Evolutionary conservation across 441 rosid genomes (phyloP).

Genomic region (Erodium texanum): DNA sequence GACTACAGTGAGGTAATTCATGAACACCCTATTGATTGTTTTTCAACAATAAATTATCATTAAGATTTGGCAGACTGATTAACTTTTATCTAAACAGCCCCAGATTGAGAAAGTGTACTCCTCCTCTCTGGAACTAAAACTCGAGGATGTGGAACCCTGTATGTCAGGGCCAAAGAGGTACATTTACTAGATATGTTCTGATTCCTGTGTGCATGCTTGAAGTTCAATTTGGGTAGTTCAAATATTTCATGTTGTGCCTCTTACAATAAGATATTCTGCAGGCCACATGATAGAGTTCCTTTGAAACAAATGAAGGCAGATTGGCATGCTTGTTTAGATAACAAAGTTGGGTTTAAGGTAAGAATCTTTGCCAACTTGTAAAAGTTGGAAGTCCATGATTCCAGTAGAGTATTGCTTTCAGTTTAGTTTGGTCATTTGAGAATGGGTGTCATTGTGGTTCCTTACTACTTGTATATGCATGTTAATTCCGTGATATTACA

Average conservation of each 20-base stretch:
- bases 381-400: background rate
- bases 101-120: conserved; percentile 61
- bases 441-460: background rate
- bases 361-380: conserved; percentile 19
- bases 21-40: background rate
- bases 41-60: conserved; percentile 9
- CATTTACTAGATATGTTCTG: background rate
- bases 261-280: conserved; percentile 23
- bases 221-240: background rate
- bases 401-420: background rate
- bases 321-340: conserved; percentile 91
- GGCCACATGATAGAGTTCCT: conserved; percentile 89
- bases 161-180: conserved; percentile 91
- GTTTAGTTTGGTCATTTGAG: background rate
- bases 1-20: conserved; percentile 71
- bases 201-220: background rate
- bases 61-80: conserved; percentile 5
- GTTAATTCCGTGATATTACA: conserved; percentile 25
- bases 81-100: conserved; percentile 33
- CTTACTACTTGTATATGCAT: background rate
- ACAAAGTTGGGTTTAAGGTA: conserved; percentile 84
- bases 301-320: conserved; percentile 83
- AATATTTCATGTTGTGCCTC: background rate
- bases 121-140: conserved; percentile 57
- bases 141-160: conserved; percentile 79